Conservation (phyloP, 106 monocot genomes). For the Vanilla planifolia region DNA sequence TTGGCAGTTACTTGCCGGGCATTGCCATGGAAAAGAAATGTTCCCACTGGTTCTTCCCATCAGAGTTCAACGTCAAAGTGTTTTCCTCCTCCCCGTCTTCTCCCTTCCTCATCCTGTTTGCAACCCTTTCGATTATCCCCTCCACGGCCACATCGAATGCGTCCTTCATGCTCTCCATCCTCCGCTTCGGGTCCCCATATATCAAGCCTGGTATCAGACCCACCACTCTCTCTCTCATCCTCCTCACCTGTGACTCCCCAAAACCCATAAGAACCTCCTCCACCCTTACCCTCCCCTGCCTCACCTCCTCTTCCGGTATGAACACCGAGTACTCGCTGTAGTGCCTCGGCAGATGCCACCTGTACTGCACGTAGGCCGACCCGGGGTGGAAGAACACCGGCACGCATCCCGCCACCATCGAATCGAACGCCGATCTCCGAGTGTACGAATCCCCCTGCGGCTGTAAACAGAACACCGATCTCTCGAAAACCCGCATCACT, state of each 20-base stretch:
- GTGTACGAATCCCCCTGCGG: slow-evolving; percentile 69
- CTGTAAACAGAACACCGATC: slow-evolving; percentile 53
- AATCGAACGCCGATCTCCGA: slow-evolving; percentile 52
- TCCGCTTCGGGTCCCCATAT: slow-evolving; percentile 29
- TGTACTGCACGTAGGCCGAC: slow-evolving; percentile 56
- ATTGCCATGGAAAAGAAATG: slow-evolving; percentile 13
- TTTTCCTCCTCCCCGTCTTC: slow-evolving; percentile 8
- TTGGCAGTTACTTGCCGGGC: too few relatives aligned
- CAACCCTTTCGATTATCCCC: slow-evolving; percentile 39
- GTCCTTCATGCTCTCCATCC: slow-evolving; percentile 28
- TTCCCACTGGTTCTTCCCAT: slow-evolving; percentile 22
- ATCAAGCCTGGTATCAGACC: slow-evolving; percentile 38
- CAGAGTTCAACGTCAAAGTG: slow-evolving; percentile 11
- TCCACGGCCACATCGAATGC: slow-evolving; percentile 67
- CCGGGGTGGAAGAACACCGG: slow-evolving; percentile 67
- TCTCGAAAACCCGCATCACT: slow-evolving; percentile 36
- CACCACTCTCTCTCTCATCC: slow-evolving; percentile 52
- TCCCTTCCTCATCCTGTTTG: slow-evolving; percentile 7
- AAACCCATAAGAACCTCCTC: slow-evolving; percentile 35
- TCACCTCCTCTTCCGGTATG: slow-evolving; percentile 48
- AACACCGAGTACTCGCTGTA: slow-evolving; percentile 48
- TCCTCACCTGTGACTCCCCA: slow-evolving; percentile 22
- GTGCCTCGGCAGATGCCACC: slow-evolving; percentile 45
- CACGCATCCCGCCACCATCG: slow-evolving; percentile 62
- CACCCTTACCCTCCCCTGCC: slow-evolving; percentile 32